phyloP scores from a whole-genome alignment of 805 yeast species.

The Kodamaea hsintzibuensis region DNA sequence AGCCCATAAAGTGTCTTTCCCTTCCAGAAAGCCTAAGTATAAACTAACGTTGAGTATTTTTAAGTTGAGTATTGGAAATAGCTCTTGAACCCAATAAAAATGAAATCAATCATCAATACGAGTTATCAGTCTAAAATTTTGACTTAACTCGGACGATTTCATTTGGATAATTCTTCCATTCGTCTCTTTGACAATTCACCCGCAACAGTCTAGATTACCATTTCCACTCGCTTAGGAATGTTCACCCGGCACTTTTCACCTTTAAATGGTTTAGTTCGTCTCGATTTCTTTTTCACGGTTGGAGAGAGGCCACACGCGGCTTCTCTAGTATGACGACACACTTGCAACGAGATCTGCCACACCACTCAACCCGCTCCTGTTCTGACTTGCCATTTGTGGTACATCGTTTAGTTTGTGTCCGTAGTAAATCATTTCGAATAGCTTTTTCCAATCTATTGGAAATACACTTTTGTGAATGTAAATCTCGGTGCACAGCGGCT shows the following conservation, averaged over 20 bases:
- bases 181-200: not conserved
- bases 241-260: not conserved
- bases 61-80: no score
- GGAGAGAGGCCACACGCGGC: not conserved
- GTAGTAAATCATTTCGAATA: not conserved
- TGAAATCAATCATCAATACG: no score
- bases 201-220: not conserved
- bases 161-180: no score
- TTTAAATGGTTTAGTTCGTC: not conserved
- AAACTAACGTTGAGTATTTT: no score
- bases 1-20: no score
- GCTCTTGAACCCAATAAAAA: no score
- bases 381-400: not conserved
- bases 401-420: not conserved
- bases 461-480: not conserved
- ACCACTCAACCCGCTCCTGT: not conserved
- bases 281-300: not conserved
- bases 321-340: not conserved
- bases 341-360: not conserved
- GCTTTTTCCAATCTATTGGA: not conserved
- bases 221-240: not conserved
- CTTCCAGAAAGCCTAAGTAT: no score
- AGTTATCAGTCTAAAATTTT: no score
- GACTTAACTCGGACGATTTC: no score
- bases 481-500: constrained; percentile 2